Evolutionary conservation across 1,284 basidiomycete species (phyloP), one percentile per base, ranked within the genome.

Genomic region (Mrakiaceae sp.): DNA sequence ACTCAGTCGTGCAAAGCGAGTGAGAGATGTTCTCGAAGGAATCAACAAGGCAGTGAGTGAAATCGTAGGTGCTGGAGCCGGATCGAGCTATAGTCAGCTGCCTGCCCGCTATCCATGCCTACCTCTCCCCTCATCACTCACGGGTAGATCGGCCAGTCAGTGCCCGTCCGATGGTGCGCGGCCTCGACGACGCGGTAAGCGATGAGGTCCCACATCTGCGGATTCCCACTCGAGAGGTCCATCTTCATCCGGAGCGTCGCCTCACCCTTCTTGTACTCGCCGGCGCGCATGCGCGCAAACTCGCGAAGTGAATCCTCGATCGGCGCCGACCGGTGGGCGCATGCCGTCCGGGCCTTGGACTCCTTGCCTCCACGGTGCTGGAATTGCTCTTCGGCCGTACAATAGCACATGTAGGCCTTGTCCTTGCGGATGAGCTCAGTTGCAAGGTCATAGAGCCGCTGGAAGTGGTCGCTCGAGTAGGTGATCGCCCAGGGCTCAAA

Each of bases 141-240:
- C 70, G 78, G 92, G 75, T 96, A 96, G 70, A 91, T 87, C 72
- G 81, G 90, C 96, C 96, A 99, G 71, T 87, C 88, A 75, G 87
- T 85, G 42, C 86, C 86, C 0, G 96, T 98, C 44, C 96, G 85
- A 75, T 98, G 95, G 77, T 99, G 96, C 51, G 89, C 84, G 5
- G 90, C 85, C 39, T 58, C 56, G 66, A 98, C 82, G 54, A 98
- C 91, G 48, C 96, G 87, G 75, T 98, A 99, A 14, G 95, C 95
- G 58, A 97, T 90, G 65, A 97, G 78, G 78, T 99, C 96, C 96
- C 96, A 99, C 95, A 99, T 98, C 78, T 95, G 93, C 40, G 96
- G 95, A 77, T 98, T 99, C 10, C 89, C 88, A 67, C 91, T 89
- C 62, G 84, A 81, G 50, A 98, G 78, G 74, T 98, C 90, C 79